Percentiles rank a stretch among this genome's conserved stretches.
phyloP scores from a whole-genome alignment of 495 filamentous ascomycete species.

The Penicillium mononematosum region DNA sequence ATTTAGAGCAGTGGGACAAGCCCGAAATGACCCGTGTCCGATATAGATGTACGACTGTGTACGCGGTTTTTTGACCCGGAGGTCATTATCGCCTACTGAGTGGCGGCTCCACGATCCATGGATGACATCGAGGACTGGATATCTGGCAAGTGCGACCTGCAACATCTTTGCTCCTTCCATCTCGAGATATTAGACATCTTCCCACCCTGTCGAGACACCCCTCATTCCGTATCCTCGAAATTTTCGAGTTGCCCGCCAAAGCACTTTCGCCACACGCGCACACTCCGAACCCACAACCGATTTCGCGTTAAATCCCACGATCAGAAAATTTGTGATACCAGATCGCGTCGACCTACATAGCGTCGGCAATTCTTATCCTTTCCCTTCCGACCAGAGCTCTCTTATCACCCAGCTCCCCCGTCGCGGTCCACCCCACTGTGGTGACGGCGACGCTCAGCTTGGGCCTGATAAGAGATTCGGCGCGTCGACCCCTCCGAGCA shows the following conservation, averaged over 20 bases:
- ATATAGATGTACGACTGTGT: background rate
- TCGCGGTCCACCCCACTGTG: constrained; percentile 72
- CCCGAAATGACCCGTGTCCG: background rate
- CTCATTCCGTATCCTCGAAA: background rate
- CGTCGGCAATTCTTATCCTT: constrained; percentile 14
- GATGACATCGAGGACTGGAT: constrained; percentile 17
- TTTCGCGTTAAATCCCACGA: constrained; percentile 16
- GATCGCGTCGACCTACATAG: constrained; percentile 18
- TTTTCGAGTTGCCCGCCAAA: background rate
- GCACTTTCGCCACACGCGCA: constrained; percentile 24
- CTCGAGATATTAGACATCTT: background rate
- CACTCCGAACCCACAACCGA: constrained; percentile 21
- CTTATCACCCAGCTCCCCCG: constrained; percentile 60
- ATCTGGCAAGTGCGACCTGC: constrained; percentile 3
- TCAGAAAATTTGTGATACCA: constrained; percentile 5
- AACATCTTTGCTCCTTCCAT: background rate
- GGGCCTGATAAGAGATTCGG: constrained; percentile 62
- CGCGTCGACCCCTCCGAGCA: constrained; percentile 50
- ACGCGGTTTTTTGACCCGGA: background rate
- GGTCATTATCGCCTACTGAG: background rate
- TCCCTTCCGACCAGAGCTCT: constrained; percentile 32
- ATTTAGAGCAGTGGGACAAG: background rate
- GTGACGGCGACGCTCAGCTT: constrained; percentile 78
- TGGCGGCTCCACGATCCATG: constrained; percentile 14
- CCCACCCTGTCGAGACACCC: background rate